Conservation (phyloP, 352 stramenopile genomes). For the Globisporangium spinosum region DNA sequence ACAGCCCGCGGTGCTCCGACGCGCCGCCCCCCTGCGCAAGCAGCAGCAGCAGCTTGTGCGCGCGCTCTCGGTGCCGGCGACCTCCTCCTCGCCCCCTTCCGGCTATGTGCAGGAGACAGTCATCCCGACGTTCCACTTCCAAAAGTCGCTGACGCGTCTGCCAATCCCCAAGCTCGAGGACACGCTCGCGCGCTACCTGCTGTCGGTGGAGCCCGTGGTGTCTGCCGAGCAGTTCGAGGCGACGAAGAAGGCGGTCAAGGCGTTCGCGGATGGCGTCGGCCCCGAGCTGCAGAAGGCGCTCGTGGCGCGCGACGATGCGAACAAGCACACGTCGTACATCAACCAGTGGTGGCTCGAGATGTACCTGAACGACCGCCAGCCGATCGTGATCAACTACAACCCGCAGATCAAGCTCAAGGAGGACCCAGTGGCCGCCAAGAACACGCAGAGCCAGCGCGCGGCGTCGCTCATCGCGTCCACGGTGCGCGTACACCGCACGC, state of each 20-base stretch:
- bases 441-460: conserved; percentile 76
- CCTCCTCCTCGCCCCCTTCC: neutral
- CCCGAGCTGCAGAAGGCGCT: conserved; percentile 72
- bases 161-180: conserved; percentile 88
- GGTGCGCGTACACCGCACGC: conserved; percentile 76
- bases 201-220: conserved; percentile 73
- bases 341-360: conserved; percentile 93
- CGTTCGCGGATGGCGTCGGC: conserved; percentile 58
- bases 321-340: conserved; percentile 90
- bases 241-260: conserved; percentile 46
- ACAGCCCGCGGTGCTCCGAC: conserved; percentile 5
- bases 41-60: conserved; percentile 14
- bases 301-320: conserved; percentile 65
- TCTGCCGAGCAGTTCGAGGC: conserved; percentile 46
- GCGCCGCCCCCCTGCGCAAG: neutral
- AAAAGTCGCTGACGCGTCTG: conserved; percentile 78
- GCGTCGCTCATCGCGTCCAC: conserved; percentile 85
- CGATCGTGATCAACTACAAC: conserved; percentile 90
- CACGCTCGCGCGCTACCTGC: conserved; percentile 72
- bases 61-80: conserved; percentile 14
- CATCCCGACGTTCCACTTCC: conserved; percentile 88
- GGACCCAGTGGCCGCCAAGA: conserved; percentile 79
- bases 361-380: conserved; percentile 86
- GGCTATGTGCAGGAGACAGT: conserved; percentile 84
- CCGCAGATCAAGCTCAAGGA: conserved; percentile 88